A percentile compares a stretch with the other conserved stretches of the same genome.
Conservation (phyloP, 2,329 filamentous ascomycete species). For the Aspergillus ibericus region DNA sequence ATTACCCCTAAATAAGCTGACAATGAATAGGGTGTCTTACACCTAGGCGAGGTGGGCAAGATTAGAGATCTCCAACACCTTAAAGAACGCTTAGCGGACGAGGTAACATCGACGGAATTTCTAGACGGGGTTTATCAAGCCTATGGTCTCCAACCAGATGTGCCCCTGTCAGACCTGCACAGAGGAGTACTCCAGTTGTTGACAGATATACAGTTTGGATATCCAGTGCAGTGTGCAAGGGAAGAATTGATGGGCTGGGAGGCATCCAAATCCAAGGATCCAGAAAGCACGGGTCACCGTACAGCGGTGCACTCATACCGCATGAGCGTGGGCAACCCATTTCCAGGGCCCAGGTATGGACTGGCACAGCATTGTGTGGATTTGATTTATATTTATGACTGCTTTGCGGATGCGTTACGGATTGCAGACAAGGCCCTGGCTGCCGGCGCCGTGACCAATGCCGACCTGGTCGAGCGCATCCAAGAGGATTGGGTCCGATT, state of each 20-base stretch:
- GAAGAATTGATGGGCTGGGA: constrained; percentile 1
- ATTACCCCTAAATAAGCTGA: neutral
- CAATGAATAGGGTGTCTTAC: neutral
- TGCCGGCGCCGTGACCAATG: neutral
- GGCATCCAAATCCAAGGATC: neutral
- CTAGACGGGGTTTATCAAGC: neutral
- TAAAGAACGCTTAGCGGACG: neutral
- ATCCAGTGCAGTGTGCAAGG: neutral
- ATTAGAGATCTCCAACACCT: neutral
- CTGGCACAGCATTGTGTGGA: constrained; percentile 3
- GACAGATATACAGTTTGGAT: constrained; percentile 2
- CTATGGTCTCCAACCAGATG: neutral
- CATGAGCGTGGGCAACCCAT: constrained; percentile 2
- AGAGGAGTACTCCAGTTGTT: neutral
- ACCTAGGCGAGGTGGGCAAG: neutral
- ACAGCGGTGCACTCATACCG: neutral
- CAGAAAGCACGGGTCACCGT: neutral
- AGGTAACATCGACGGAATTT: neutral
- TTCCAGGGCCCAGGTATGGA: neutral
- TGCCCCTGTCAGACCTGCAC: neutral
- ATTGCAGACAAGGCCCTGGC: neutral
- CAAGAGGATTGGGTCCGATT: constrained; percentile 2
- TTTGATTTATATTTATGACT: constrained; percentile 1
- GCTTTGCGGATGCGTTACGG: neutral
- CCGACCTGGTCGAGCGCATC: neutral